These are phyloP conservation scores for Sphagnum magellanicum DNA, from an alignment of 228 moss, liverwort and hornwort species.

Conservation along the genomic window DNA sequence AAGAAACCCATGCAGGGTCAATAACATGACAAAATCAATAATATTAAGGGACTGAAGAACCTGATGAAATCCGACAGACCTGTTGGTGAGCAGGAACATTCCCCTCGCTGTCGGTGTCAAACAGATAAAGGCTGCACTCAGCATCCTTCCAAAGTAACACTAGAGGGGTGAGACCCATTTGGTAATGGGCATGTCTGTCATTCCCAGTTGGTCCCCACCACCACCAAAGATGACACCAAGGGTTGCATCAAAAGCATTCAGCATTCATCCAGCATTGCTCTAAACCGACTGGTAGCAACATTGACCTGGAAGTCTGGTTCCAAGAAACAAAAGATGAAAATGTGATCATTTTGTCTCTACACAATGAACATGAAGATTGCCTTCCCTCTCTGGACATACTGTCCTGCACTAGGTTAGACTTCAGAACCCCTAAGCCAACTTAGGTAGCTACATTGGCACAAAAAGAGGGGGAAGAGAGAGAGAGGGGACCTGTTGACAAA, in stretches of 20 bases:
- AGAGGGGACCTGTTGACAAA: slow-evolving; percentile 70
- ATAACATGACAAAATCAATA: neutral
- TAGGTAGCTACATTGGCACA: no score
- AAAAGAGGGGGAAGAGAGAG: slow-evolving; percentile 1
- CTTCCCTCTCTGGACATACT: no score
- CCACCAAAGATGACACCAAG: no score
- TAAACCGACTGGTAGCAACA: no score
- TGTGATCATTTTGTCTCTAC: no score
- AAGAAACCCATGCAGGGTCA: neutral
- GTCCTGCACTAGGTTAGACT: neutral
- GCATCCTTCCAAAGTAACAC: slow-evolving; percentile 95
- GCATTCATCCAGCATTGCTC: no score
- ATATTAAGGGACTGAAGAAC: neutral
- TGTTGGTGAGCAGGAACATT: slow-evolving; percentile 81
- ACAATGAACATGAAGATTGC: no score
- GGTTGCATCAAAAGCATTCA: neutral
- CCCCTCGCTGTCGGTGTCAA: slow-evolving; percentile 90
- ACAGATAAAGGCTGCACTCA: slow-evolving; percentile 72
- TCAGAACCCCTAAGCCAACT: no score
- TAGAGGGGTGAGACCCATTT: slow-evolving; percentile 80
- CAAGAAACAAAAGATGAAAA: no score
- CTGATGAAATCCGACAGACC: slow-evolving; percentile 20
- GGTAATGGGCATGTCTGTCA: slow-evolving; percentile 83
- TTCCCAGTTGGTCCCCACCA: slow-evolving; percentile 6
- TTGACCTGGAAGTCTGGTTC: no score